phyloP scores from a whole-genome alignment of 1,284 basidiomycete genomes.

The Cryptococcus jaspeensis region DNA sequence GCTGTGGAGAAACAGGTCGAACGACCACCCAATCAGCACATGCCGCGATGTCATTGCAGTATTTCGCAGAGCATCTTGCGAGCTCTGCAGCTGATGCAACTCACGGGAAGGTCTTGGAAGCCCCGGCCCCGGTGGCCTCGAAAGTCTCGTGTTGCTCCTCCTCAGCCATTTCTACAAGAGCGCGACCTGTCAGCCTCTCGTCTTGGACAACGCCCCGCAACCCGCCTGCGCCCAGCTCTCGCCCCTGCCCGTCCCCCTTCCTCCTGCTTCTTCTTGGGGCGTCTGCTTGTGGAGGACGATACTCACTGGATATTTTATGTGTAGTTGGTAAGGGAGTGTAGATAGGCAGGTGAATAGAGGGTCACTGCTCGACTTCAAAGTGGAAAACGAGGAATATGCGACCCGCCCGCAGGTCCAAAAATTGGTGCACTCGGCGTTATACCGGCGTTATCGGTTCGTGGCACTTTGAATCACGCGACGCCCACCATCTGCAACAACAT shows the following conservation, averaged over 20 bases:
- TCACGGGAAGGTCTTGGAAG: constrained; percentile 71
- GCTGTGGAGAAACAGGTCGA: constrained; percentile 16
- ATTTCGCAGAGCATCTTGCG: constrained; percentile 9
- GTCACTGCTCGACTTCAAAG: neutral
- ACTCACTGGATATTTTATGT: constrained; percentile 12
- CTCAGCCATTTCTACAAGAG: constrained; percentile 66
- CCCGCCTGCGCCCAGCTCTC: neutral
- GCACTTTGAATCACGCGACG: neutral
- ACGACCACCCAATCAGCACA: neutral
- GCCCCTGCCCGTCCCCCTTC: no score
- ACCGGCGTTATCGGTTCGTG: no score
- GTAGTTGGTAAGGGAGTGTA: constrained; percentile 2
- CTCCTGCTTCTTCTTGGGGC: neutral
- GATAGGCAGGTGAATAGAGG: neutral
- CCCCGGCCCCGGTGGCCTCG: constrained; percentile 69
- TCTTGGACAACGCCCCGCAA: neutral
- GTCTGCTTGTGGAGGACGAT: neutral
- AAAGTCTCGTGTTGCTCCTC: constrained; percentile 87
- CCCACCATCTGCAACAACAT: neutral
- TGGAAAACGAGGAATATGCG: neutral
- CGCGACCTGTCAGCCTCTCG: neutral
- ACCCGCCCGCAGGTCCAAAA: no score
- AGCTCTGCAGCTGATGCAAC: constrained; percentile 10
- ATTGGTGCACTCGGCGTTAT: no score
- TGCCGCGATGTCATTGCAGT: constrained; percentile 21